These are phyloP conservation scores for Aegilops umbellulata DNA, from an alignment of 176 grass and related monocot species.

Conservation along the genomic window DNA sequence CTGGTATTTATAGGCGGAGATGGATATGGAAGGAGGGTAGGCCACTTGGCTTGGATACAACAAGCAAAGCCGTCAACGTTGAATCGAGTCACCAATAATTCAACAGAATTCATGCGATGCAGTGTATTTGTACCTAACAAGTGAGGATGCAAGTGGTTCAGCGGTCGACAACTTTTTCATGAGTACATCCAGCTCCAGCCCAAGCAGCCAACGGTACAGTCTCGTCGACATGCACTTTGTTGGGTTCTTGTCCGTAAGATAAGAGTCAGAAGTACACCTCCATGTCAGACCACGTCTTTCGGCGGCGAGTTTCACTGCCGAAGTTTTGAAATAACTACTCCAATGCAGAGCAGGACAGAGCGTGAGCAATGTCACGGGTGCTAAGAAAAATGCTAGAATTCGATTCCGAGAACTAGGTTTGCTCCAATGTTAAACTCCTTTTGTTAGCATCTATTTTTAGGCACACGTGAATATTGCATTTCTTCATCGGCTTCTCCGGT, in stretches of 20 bases:
- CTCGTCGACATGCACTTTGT: neutral
- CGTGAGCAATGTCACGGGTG: no score
- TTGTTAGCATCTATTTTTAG: no score
- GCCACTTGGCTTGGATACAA: neutral
- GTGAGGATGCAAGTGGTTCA: neutral
- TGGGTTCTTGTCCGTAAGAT: neutral
- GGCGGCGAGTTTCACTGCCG: neutral
- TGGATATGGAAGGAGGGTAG: neutral
- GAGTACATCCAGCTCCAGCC: neutral
- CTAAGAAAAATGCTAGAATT: no score
- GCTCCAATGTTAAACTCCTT: no score
- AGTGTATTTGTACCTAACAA: neutral
- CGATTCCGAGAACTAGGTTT: no score
- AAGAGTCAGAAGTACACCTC: neutral
- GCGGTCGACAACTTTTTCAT: neutral
- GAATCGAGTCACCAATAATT: neutral
- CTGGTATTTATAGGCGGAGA: neutral
- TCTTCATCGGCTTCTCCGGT: no score
- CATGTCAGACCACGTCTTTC: neutral
- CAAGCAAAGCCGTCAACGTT: neutral
- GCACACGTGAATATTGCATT: no score
- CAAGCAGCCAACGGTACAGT: neutral
- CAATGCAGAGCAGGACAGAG: no score
- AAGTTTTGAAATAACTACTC: no score
- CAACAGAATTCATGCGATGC: neutral